phyloP scores from a whole-genome alignment of 768 basidiomycete genomes.

The Russula olivacea region DNA sequence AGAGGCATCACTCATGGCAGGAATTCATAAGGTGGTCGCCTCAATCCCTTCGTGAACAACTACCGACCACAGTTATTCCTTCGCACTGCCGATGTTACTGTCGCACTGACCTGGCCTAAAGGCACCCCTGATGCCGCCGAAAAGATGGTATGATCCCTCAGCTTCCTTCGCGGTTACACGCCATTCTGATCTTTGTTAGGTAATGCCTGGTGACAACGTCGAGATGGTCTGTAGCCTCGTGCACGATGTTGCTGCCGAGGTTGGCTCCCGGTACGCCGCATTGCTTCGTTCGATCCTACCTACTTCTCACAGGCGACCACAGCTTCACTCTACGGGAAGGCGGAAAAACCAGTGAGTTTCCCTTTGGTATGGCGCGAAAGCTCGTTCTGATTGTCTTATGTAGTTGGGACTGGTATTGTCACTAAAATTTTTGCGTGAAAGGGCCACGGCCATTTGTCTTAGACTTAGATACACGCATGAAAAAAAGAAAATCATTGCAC shows the following conservation, averaged over 20 bases:
- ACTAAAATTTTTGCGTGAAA: conserved; percentile 65
- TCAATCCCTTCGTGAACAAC: conserved; percentile 88
- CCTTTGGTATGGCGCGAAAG: conserved; percentile 16
- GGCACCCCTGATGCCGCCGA: conserved; percentile 75
- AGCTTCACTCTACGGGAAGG: conserved; percentile 92
- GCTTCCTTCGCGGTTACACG: background rate
- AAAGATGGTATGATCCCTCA: conserved; percentile 60
- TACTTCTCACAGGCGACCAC: conserved; percentile 9
- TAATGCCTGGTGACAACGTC: conserved; percentile 98
- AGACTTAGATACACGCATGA: background rate
- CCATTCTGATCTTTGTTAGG: conserved; percentile 37
- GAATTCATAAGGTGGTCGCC: conserved; percentile 53
- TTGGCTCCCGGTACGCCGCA: conserved; percentile 58
- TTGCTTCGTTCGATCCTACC: background rate
- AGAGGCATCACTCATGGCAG: background rate
- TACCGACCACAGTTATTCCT: conserved; percentile 95
- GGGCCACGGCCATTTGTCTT: conserved; percentile 7
- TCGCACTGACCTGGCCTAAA: conserved; percentile 76
- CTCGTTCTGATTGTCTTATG: background rate
- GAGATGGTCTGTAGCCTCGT: conserved; percentile 83
- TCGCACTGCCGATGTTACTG: conserved; percentile 92
- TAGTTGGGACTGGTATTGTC: conserved; percentile 92
- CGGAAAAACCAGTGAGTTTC: conserved; percentile 75
- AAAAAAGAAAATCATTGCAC: background rate
- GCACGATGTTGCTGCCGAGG: conserved; percentile 83